A percentile compares a stretch with the other conserved stretches of the same genome.
Conservation (phyloP, 2,329 filamentous ascomycete species). For the Scopulariopsis brevicaulis region DNA sequence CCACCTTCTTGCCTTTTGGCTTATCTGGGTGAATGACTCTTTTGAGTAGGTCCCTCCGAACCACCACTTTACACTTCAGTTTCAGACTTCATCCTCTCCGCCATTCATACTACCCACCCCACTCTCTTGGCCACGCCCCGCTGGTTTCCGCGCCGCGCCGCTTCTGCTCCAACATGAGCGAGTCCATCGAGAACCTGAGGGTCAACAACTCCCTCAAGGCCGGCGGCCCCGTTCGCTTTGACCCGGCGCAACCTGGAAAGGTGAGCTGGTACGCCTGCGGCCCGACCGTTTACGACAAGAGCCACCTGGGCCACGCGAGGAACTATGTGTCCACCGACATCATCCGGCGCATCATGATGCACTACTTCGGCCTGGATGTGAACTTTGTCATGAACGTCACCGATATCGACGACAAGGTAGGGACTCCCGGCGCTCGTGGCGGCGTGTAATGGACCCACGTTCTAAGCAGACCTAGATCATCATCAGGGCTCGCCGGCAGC, state of each 20-base stretch:
- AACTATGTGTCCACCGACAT: constrained; percentile 92
- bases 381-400: constrained; percentile 92
- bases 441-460: background rate
- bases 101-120: background rate
- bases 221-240: constrained; percentile 6
- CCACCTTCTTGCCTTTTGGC: background rate
- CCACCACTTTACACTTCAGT: background rate
- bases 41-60: background rate
- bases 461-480: constrained; percentile 32
- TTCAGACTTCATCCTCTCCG: background rate
- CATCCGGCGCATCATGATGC: constrained; percentile 66
- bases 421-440: constrained; percentile 1
- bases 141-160: background rate
- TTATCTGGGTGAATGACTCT: constrained; percentile 3
- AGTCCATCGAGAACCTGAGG: constrained; percentile 1
- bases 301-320: constrained; percentile 71
- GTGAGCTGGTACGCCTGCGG: constrained; percentile 60
- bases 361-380: constrained; percentile 76
- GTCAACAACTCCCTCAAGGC: constrained; percentile 5
- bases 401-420: constrained; percentile 66
- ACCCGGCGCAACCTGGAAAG: constrained; percentile 6
- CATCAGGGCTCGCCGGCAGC: constrained; percentile 60
- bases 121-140: background rate
- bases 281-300: constrained; percentile 75
- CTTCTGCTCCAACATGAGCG: constrained; percentile 1